Evolutionary conservation across 768 basidiomycete genomes (phyloP).

Genomic region (Pleurotus tuber-regium): DNA sequence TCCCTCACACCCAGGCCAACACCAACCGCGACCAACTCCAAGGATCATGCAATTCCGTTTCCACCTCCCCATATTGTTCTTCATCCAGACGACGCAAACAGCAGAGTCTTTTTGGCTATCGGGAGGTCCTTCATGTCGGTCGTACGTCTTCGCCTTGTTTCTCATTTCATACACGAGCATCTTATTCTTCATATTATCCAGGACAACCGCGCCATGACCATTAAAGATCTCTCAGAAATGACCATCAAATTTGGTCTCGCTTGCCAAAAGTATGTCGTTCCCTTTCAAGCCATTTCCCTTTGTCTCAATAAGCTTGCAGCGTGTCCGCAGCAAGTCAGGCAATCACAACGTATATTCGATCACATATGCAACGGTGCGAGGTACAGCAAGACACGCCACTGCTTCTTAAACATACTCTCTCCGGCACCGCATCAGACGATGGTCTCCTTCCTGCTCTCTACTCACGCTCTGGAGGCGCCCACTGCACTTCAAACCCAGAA

Average conservation of each 20-base stretch:
- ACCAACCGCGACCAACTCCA: constrained; percentile 14
- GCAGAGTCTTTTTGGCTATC: constrained; percentile 72
- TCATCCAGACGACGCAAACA: constrained; percentile 70
- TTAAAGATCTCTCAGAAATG: constrained; percentile 81
- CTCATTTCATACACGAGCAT: constrained; percentile 19
- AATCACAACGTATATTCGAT: constrained; percentile 79
- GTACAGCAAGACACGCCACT: constrained; percentile 70
- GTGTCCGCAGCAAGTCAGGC: constrained; percentile 78
- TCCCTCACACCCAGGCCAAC: constrained; percentile 23
- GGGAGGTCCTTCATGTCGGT: constrained; percentile 73
- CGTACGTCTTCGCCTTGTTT: constrained; percentile 40
- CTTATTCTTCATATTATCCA: constrained; percentile 25
- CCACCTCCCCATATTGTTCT: constrained; percentile 65
- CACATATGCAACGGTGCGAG: constrained; percentile 71
- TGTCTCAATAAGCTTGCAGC: constrained; percentile 34
- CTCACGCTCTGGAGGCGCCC: constrained; percentile 69
- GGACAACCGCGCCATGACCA: constrained; percentile 84
- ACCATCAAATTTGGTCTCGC: constrained; percentile 60
- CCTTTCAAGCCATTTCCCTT: constrained; percentile 11
- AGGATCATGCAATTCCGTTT: constrained; percentile 37
- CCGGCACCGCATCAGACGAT: constrained; percentile 72
- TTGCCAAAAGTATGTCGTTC: constrained; percentile 68
- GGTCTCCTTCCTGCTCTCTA: constrained; percentile 69
- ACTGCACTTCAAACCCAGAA: constrained; percentile 35
- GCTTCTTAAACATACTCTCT: constrained; percentile 67